These are phyloP conservation scores for Quercus suber DNA, from an alignment of 306 rosid genomes.

Conservation along the genomic window DNA sequence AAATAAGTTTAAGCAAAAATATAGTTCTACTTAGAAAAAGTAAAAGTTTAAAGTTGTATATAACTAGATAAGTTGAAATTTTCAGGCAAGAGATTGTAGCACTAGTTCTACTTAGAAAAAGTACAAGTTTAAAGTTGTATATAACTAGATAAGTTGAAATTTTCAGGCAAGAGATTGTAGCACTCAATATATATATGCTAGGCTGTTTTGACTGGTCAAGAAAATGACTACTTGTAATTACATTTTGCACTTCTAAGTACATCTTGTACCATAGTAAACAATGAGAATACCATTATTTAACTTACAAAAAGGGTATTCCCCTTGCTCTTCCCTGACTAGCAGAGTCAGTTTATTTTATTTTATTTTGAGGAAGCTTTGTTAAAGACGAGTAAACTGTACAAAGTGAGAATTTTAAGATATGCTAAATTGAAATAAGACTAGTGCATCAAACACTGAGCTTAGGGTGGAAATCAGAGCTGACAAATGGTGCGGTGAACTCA, in stretches of 20 bases:
- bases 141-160: too few relatives aligned
- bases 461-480: constrained; percentile 53
- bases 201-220: neutral
- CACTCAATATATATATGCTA: neutral
- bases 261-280: too few relatives aligned
- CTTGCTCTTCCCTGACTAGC: neutral
- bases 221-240: neutral
- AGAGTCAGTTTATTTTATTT: neutral
- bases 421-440: neutral
- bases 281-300: neutral
- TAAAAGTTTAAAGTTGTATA: too few relatives aligned
- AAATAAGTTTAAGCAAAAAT: too few relatives aligned
- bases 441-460: constrained; percentile 66
- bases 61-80: too few relatives aligned
- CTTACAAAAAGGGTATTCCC: neutral
- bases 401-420: neutral
- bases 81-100: too few relatives aligned
- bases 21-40: too few relatives aligned
- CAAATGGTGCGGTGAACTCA: constrained; percentile 43
- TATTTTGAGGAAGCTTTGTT: neutral
- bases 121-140: too few relatives aligned
- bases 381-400: neutral
- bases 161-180: too few relatives aligned
- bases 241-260: neutral
- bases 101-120: too few relatives aligned